Percentiles rank a stretch among this genome's conserved stretches.
These are phyloP conservation scores for Coemansia sp. DNA, from an alignment of 192 early-diverging fungal genomes.

Conservation along the genomic window DNA sequence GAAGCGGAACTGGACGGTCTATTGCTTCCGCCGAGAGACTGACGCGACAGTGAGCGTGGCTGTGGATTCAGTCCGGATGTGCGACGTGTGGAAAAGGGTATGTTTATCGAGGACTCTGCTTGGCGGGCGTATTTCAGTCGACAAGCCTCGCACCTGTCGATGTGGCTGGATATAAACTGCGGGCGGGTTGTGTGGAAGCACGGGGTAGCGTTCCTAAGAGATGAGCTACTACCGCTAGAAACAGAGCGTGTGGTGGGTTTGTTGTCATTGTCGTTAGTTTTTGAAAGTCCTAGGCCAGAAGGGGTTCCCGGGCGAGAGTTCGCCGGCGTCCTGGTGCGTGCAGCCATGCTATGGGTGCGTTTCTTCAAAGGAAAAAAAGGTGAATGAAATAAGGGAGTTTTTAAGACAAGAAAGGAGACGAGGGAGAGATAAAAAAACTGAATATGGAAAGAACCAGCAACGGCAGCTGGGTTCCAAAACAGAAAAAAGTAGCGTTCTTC, in stretches of 20 bases:
- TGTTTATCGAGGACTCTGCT: slow-evolving; percentile 38
- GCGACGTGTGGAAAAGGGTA: slow-evolving; percentile 44
- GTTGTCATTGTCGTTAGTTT: slow-evolving; percentile 17
- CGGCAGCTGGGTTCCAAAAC: neutral
- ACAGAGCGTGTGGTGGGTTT: slow-evolving; percentile 32
- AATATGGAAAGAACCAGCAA: neutral
- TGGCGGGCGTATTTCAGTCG: slow-evolving; percentile 53
- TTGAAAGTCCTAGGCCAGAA: slow-evolving; percentile 23
- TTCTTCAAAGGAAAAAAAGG: neutral
- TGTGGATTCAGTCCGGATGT: slow-evolving; percentile 18
- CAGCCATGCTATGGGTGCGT: slow-evolving; percentile 21
- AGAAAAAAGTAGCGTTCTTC: neutral
- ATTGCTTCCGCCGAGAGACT: slow-evolving; percentile 26
- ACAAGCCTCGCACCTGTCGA: slow-evolving; percentile 54
- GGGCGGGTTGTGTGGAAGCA: slow-evolving; percentile 53
- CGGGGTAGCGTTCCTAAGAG: slow-evolving; percentile 36
- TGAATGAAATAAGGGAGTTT: neutral
- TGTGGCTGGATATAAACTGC: slow-evolving; percentile 55
- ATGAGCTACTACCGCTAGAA: slow-evolving; percentile 43
- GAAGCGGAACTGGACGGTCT: slow-evolving; percentile 37
- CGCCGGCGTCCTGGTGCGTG: slow-evolving; percentile 16
- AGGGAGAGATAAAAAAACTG: neutral
- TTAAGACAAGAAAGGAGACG: neutral
- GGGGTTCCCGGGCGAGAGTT: slow-evolving; percentile 29
- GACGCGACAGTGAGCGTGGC: slow-evolving; percentile 37